A percentile compares a stretch with the other conserved stretches of the same genome.
Conservation (phyloP, 2,329 filamentous ascomycete species). For the Scedosporium dehoogii region DNA sequence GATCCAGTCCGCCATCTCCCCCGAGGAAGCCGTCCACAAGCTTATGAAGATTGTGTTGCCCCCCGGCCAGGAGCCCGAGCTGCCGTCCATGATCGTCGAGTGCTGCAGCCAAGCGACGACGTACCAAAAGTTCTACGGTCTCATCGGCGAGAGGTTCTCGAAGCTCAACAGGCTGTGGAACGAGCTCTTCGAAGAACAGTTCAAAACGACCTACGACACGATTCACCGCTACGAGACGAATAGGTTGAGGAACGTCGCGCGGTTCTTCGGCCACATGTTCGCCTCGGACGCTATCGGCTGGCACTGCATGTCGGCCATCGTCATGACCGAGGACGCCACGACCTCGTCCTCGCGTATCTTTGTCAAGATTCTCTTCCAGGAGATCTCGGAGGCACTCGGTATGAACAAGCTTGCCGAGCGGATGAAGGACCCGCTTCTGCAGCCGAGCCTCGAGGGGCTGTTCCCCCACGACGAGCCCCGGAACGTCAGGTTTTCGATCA, state of each 20-base stretch:
- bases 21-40: constrained; percentile 96
- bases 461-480: constrained; percentile 85
- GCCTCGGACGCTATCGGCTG: constrained; percentile 83
- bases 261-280: constrained; percentile 88
- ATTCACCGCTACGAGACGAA: constrained; percentile 98
- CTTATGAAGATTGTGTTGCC: constrained; percentile 90
- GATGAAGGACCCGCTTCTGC: constrained; percentile 68
- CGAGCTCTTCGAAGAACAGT: constrained; percentile 82
- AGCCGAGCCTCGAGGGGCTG: constrained; percentile 69
- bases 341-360: constrained; percentile 96
- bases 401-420: constrained; percentile 68
- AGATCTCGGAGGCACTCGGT: constrained; percentile 77
- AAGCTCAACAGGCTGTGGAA: constrained; percentile 94
- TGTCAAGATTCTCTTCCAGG: constrained; percentile 94
- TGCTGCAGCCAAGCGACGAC: constrained; percentile 95
- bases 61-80: constrained; percentile 73
- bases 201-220: constrained; percentile 90
- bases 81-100: constrained; percentile 95
- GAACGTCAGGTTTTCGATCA: constrained; percentile 94
- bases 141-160: constrained; percentile 89
- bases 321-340: constrained; percentile 92
- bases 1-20: constrained; percentile 92
- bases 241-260: constrained; percentile 84
- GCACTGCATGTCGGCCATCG: constrained; percentile 78
- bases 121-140: constrained; percentile 93